A percentile compares a stretch with the other conserved stretches of the same genome.
These are phyloP conservation scores for Lipomyces mesembrius DNA, from an alignment of 805 yeast species.

Conservation along the genomic window DNA sequence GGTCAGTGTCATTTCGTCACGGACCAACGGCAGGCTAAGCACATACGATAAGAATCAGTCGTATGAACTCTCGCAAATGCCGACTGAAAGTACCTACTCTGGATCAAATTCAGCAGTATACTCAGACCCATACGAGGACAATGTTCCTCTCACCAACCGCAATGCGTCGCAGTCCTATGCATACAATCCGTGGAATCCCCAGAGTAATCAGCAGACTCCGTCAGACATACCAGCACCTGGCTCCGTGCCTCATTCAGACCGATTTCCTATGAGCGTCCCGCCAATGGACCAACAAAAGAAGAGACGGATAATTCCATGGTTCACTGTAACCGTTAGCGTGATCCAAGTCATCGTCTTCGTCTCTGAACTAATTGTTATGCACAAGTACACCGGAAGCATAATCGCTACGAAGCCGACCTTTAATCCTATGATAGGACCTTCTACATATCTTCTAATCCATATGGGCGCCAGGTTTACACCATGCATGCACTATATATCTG, in stretches of 20 bases:
- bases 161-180: conserved; percentile 2
- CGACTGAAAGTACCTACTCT: conserved; percentile 16
- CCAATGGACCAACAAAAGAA: neutral
- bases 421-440: conserved; percentile 82
- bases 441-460: conserved; percentile 62
- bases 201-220: neutral
- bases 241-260: conserved; percentile 4
- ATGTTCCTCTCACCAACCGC: conserved; percentile 25
- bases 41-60: conserved; percentile 17
- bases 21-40: conserved; percentile 3
- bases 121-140: conserved; percentile 32
- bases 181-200: conserved; percentile 13
- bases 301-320: conserved; percentile 40
- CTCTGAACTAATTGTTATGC: conserved; percentile 64
- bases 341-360: conserved; percentile 60
- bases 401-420: conserved; percentile 72
- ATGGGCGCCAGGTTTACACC: conserved; percentile 75
- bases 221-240: conserved; percentile 1
- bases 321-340: conserved; percentile 41
- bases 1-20: neutral
- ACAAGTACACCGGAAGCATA: conserved; percentile 62
- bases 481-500: conserved; percentile 62
- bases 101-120: conserved; percentile 20
- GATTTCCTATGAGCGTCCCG: conserved; percentile 1
- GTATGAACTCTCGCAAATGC: conserved; percentile 24